These are phyloP conservation scores for Asparagopsis taxiformis DNA, from an alignment of 31 red algal genomes.

Conservation along the genomic window DNA sequence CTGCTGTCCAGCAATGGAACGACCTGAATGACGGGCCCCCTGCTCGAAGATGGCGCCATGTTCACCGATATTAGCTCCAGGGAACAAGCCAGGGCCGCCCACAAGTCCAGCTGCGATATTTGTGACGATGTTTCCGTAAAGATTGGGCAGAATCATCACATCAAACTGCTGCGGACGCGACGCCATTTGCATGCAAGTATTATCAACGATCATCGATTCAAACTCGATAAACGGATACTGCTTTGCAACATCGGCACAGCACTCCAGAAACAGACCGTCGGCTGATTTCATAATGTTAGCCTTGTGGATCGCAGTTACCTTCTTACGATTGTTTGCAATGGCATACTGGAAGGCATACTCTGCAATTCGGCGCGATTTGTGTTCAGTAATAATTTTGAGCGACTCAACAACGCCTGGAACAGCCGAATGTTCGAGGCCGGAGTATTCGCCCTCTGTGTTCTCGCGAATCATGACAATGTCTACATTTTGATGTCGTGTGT, in stretches of 20 bases:
- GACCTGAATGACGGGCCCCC: constrained; percentile 81
- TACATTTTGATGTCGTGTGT: constrained; percentile 68
- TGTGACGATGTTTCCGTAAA: constrained; percentile 96
- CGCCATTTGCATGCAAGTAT: constrained; percentile 91
- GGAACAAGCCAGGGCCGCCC: constrained; percentile 92
- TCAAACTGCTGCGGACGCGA: constrained; percentile 94
- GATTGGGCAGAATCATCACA: constrained; percentile 92
- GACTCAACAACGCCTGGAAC: constrained; percentile 96
- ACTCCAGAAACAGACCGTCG: constrained; percentile 95
- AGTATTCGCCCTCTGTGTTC: constrained; percentile 99
- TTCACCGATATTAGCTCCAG: constrained; percentile 81
- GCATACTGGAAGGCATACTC: constrained; percentile 98
- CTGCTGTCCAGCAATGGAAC: constrained; percentile 69
- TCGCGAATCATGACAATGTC: constrained; percentile 98
- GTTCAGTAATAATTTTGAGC: constrained; percentile 89
- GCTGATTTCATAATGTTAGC: constrained; percentile 96
- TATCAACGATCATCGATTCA: constrained; percentile 94
- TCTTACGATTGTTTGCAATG: constrained; percentile 79
- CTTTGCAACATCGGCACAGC: constrained; percentile 62
- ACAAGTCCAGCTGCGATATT: constrained; percentile 88
- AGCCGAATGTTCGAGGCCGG: constrained; percentile 91
- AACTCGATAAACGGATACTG: constrained; percentile 94
- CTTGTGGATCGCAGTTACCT: constrained; percentile 97
- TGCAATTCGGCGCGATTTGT: constrained; percentile 77
- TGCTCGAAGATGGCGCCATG: constrained; percentile 91